Conservation (phyloP, 164 flowering plant genomes). For the Vitis cinerea region DNA sequence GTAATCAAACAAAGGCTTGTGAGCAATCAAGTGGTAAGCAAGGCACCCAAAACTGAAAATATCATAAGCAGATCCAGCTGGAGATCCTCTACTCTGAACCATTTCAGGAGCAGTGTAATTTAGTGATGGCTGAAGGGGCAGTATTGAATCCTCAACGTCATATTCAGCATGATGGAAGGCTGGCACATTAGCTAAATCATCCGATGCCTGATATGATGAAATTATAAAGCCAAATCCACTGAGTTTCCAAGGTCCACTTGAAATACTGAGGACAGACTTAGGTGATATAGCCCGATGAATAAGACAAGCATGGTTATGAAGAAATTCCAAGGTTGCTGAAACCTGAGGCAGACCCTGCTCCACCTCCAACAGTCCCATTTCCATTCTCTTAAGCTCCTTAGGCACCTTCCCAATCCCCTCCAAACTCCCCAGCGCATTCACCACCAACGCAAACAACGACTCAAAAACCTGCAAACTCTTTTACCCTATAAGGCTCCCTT, state of each 20-base stretch:
- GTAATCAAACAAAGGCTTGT: no score
- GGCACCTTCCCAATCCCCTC: conserved; percentile 49
- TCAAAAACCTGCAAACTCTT: conserved; percentile 22
- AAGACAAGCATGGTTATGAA: conserved; percentile 89
- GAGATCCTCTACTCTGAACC: no score
- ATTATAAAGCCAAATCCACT: conserved; percentile 70
- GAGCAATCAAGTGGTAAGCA: no score
- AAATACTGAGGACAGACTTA: conserved; percentile 81
- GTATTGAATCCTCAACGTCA: no score
- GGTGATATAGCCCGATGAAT: conserved; percentile 91
- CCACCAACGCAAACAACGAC: conserved; percentile 87
- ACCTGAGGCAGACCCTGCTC: conserved; percentile 96
- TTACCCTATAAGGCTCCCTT: no score
- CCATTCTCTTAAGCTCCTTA: conserved; percentile 88
- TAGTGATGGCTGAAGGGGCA: no score
- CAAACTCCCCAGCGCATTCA: conserved; percentile 69
- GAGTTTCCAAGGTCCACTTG: conserved; percentile 48
- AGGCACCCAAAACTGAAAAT: no score
- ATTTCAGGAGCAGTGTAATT: no score
- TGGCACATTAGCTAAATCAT: conserved; percentile 46
- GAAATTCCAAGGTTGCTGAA: conserved; percentile 90
- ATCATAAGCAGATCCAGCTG: no score
- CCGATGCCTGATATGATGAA: conserved; percentile 56
- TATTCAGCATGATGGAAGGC: conserved; percentile 44
- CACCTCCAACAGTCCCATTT: conserved; percentile 93